A percentile compares a stretch with the other conserved stretches of the same genome.
These are phyloP conservation scores for Rhinocladiella mackenziei DNA, from an alignment of 2,329 filamentous ascomycete genomes.

Conservation along the genomic window DNA sequence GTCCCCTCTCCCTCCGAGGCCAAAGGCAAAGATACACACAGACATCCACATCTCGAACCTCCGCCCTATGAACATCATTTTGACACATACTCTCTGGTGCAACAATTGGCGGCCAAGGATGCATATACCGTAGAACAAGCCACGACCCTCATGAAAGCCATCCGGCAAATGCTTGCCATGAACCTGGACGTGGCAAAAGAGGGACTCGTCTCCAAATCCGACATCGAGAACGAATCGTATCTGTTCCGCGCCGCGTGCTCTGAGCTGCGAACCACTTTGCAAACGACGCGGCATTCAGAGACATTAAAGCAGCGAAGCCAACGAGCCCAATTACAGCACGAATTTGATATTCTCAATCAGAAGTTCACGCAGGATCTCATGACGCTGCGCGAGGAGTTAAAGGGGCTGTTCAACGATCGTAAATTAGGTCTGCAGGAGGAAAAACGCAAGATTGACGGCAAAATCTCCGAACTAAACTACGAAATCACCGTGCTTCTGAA, in stretches of 20 bases:
- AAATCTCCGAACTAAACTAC: constrained; percentile 92
- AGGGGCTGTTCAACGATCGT: constrained; percentile 92
- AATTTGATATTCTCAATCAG: constrained; percentile 88
- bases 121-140: constrained; percentile 73
- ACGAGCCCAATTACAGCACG: constrained; percentile 81
- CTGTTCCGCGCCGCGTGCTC: constrained; percentile 91
- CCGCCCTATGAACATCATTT: constrained; percentile 92
- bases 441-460: constrained; percentile 77
- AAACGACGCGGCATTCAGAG: constrained; percentile 68
- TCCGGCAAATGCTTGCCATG: constrained; percentile 68
- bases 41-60: constrained; percentile 52
- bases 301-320: constrained; percentile 80
- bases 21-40: constrained; percentile 22
- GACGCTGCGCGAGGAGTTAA: constrained; percentile 82
- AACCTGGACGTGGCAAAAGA: constrained; percentile 78
- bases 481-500: constrained; percentile 89
- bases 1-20: constrained; percentile 38
- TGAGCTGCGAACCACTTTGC: constrained; percentile 82
- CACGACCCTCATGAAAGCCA: constrained; percentile 85
- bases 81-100: constrained; percentile 86
- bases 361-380: constrained; percentile 76
- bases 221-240: constrained; percentile 93
- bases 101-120: constrained; percentile 62
- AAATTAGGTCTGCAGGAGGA: constrained; percentile 89
- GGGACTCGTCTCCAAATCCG: constrained; percentile 80